Conservation (phyloP, 345 rosid genomes). For the Populus davidiana region DNA sequence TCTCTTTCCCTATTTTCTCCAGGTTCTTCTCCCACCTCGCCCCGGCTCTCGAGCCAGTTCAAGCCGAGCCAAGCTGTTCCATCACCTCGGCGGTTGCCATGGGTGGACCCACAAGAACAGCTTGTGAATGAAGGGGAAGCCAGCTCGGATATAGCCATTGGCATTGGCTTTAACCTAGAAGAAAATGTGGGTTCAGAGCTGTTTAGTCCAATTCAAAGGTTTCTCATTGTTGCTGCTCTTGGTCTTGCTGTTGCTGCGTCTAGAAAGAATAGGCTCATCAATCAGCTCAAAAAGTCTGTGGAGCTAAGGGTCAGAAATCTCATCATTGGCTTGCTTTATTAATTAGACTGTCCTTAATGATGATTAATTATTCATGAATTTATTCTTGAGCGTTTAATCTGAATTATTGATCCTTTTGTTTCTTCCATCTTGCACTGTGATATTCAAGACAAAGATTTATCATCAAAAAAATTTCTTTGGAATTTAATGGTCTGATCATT, state of each 20-base stretch:
- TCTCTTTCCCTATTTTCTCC: slow-evolving; percentile 45
- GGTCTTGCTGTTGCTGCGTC: slow-evolving; percentile 71
- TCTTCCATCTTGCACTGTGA: neutral
- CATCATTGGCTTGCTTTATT: neutral
- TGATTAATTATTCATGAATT: too few species aligned
- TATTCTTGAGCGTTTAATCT: too few species aligned
- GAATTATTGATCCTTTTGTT: too few species aligned
- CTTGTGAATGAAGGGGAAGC: slow-evolving; percentile 62
- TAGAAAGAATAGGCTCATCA: slow-evolving; percentile 57
- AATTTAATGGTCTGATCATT: neutral
- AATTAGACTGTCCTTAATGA: neutral
- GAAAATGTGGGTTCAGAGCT: slow-evolving; percentile 77
- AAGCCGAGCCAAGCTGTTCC: slow-evolving; percentile 42
- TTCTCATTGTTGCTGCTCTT: slow-evolving; percentile 69
- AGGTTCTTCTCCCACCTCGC: slow-evolving; percentile 20
- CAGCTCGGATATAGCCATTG: slow-evolving; percentile 50
- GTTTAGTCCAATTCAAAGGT: slow-evolving; percentile 65
- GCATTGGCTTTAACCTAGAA: slow-evolving; percentile 35
- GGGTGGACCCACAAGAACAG: slow-evolving; percentile 68
- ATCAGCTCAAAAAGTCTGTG: slow-evolving; percentile 61
- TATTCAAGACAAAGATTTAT: neutral
- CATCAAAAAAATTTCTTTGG: neutral
- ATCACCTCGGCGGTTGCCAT: slow-evolving; percentile 42
- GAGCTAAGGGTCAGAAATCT: slow-evolving; percentile 59
- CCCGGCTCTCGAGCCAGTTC: slow-evolving; percentile 56